Evolutionary conservation across 345 rosid species (phyloP).

Genomic region (Crucihimalaya himalaica): DNA sequence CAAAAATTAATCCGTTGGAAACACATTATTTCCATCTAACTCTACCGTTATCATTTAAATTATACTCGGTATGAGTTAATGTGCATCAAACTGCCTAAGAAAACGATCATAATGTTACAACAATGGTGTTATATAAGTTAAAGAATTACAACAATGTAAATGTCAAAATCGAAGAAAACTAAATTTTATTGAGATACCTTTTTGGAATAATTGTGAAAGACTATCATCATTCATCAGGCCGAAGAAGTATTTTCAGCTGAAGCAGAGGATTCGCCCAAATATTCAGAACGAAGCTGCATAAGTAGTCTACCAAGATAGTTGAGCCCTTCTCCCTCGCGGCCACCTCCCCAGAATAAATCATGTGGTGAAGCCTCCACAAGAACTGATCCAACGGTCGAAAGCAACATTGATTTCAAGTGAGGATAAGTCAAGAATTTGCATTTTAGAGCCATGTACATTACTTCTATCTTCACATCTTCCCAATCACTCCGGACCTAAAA

Average conservation of each 20-base stretch:
- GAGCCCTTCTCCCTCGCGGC: constrained; percentile 93
- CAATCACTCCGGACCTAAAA: constrained; percentile 79
- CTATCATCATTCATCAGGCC: background rate
- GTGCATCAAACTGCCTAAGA: background rate
- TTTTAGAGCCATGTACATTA: constrained; percentile 77
- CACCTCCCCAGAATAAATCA: constrained; percentile 96
- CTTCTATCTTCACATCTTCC: constrained; percentile 74
- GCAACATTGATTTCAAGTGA: constrained; percentile 75
- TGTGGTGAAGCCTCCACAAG: constrained; percentile 95
- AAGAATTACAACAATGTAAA: background rate
- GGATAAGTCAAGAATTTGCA: constrained; percentile 88
- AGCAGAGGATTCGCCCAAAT: constrained; percentile 58
- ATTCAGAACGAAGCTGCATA: constrained; percentile 88
- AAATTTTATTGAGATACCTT: background rate
- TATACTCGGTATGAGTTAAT: background rate
- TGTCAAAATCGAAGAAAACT: constrained; percentile 9
- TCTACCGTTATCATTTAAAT: background rate
- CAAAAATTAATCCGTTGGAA: background rate
- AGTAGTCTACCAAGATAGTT: constrained; percentile 87
- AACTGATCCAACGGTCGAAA: constrained; percentile 73
- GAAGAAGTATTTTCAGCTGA: constrained; percentile 44
- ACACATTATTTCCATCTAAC: too few species aligned
- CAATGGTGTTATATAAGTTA: background rate
- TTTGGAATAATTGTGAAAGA: constrained; percentile 5
- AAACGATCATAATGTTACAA: constrained; percentile 13